phyloP scores from a whole-genome alignment of 306 rosid species.

The Oemleria cerasiformis region DNA sequence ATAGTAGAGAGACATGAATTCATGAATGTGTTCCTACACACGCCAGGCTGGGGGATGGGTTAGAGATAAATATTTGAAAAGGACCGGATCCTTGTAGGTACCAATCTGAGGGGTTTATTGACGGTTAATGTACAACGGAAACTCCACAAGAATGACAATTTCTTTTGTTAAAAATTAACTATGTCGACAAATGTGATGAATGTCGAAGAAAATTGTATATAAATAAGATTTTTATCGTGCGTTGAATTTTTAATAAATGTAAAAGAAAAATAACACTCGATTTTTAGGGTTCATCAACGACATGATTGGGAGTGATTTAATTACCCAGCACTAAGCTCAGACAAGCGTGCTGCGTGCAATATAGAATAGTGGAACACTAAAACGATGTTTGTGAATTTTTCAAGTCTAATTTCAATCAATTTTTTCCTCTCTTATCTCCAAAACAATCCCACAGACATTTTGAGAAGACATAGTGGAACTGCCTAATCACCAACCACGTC shows the following conservation, averaged over 20 bases:
- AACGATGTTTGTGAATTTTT: background rate
- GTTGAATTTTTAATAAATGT: too few species aligned
- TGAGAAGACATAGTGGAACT: background rate
- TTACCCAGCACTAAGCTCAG: conserved; percentile 1
- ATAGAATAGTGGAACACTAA: background rate
- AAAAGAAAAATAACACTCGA: too few species aligned
- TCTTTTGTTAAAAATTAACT: too few species aligned
- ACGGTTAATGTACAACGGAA: too few species aligned
- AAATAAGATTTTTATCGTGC: too few species aligned
- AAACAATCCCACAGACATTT: background rate
- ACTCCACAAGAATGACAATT: too few species aligned
- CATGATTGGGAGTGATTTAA: conserved; percentile 5
- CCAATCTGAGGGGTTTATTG: background rate
- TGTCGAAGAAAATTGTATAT: too few species aligned
- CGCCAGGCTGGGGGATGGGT: background rate
- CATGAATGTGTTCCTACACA: too few species aligned
- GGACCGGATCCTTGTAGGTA: conserved; percentile 11
- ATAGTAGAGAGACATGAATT: background rate
- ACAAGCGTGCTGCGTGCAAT: background rate
- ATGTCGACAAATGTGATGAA: too few species aligned
- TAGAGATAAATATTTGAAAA: conserved; percentile 21
- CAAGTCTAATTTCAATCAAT: too few species aligned
- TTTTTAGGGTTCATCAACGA: background rate
- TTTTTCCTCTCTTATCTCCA: background rate
- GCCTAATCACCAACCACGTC: background rate